Conservation (phyloP, 2,329 filamentous ascomycete species). For the Clarireedia sp. region DNA sequence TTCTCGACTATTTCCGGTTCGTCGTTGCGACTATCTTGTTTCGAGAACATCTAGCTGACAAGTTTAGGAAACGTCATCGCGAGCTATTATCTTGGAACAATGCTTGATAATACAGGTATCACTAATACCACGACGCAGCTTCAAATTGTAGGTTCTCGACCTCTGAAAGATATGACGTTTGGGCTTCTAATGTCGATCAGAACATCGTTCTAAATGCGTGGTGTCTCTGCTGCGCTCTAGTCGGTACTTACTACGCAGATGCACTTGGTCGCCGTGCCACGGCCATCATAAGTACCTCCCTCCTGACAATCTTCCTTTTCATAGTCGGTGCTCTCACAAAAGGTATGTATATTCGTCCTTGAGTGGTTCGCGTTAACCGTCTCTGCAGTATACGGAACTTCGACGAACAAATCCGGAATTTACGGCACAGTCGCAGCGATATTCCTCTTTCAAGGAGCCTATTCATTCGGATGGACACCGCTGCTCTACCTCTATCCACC, state of each 20-base stretch:
- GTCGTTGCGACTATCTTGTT: background rate
- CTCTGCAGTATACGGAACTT: conserved; percentile 10
- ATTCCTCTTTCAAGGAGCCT: conserved; percentile 45
- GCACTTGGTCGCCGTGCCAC: conserved; percentile 38
- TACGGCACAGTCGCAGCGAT: conserved; percentile 41
- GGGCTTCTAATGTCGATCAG: conserved; percentile 16
- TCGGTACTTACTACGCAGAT: conserved; percentile 37
- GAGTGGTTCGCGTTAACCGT: background rate
- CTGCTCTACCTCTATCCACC: conserved; percentile 41
- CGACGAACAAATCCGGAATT: conserved; percentile 20
- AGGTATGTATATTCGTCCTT: conserved; percentile 28
- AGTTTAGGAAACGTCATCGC: conserved; percentile 38
- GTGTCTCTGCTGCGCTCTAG: conserved; percentile 36
- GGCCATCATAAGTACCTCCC: conserved; percentile 33
- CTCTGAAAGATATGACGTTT: conserved; percentile 12
- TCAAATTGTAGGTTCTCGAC: conserved; percentile 11
- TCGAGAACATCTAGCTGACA: background rate
- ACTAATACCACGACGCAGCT: conserved; percentile 29
- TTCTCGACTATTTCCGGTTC: conserved; percentile 39
- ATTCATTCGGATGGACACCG: conserved; percentile 43
- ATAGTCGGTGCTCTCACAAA: conserved; percentile 47
- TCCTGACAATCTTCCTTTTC: conserved; percentile 39
- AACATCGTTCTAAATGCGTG: conserved; percentile 46
- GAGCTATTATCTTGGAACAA: conserved; percentile 30
- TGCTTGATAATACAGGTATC: conserved; percentile 31